Evolutionary conservation across 2,329 filamentous ascomycete genomes (phyloP), one percentile per base, ranked within the genome.

Genomic region (Fusarium pseudograminearum): DNA sequence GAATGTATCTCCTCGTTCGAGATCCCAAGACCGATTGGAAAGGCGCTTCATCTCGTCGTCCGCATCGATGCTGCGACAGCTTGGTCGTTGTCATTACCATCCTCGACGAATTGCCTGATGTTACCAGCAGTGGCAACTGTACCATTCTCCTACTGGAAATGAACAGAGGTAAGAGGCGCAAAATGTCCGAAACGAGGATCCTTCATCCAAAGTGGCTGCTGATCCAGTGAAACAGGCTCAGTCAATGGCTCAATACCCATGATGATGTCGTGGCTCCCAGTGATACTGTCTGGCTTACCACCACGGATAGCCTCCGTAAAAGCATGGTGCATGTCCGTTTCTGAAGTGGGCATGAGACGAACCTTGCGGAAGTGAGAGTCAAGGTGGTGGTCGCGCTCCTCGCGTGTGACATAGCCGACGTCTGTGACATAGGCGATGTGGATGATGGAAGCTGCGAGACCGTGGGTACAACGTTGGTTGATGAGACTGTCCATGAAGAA

Each of bases 371-470:
- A 53, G 28, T 53, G 38, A 48, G 56, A 54, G 78, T 78, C 5
- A 73, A 78, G 22, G 51, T 61, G 31, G 36, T 41, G 22, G 46
- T 63, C 5, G n/a, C 57, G 11, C 42, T 63, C 50, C 22, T 57
- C 34, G 4, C 61, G 61, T 7, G 53, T 52, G 5, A 64, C 61
- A 4, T 64, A 63, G 2, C 51, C 59, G 3, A 64, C 34, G 18
- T 51, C 61, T 2, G 46, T 63, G 22, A 64, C 34, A 18, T 44
- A 44, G 1, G 74, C 65, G 22, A 86, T 76, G 60, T 85, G 74
- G 3, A 85, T 77, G 15, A 74, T 69, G 0, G 79, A 78, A 5
- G 78, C 83, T 1, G 81, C 75, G 4, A 83, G 73, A 3, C 80
- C 80, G 4, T 71, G 72, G 1, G 58, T 54, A 2, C 77, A 69